These are phyloP conservation scores for Climacium dendroides DNA, from an alignment of 225 moss, liverwort and hornwort genomes.

Conservation along the genomic window DNA sequence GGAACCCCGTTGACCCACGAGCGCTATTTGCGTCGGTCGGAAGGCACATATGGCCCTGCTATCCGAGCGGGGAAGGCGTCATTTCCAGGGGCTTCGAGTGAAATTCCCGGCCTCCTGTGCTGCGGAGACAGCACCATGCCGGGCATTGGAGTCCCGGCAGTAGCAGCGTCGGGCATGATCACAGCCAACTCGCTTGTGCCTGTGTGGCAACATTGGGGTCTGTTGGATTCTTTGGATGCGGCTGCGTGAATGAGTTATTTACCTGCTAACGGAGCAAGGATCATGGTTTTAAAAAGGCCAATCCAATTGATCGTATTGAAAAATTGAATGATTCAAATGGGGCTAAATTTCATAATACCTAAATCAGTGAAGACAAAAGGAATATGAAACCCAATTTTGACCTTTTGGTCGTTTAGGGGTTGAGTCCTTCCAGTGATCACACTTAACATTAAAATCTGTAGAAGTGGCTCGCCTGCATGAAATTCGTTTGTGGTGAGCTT, in stretches of 20 bases:
- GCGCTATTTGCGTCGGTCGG: constrained; percentile 56
- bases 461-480: neutral
- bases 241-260: neutral
- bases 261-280: neutral
- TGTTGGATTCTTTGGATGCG: constrained; percentile 26
- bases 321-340: neutral
- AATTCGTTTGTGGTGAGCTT: neutral
- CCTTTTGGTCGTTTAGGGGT: neutral
- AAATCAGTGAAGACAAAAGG: neutral
- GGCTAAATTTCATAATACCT: neutral
- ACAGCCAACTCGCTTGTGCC: constrained; percentile 72
- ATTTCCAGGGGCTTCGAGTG: constrained; percentile 57
- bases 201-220: constrained; percentile 66
- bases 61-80: constrained; percentile 59
- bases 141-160: constrained; percentile 82
- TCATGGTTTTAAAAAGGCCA: neutral
- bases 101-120: constrained; percentile 46
- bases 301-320: neutral
- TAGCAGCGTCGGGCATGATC: constrained; percentile 78
- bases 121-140: constrained; percentile 89
- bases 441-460: neutral
- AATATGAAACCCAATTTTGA: neutral
- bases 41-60: constrained; percentile 71
- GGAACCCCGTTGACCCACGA: constrained; percentile 83
- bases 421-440: neutral